Base-by-base conservation (phyloP, 1,284 basidiomycete species). In the Microbotryomycetes sp. region DNA sequence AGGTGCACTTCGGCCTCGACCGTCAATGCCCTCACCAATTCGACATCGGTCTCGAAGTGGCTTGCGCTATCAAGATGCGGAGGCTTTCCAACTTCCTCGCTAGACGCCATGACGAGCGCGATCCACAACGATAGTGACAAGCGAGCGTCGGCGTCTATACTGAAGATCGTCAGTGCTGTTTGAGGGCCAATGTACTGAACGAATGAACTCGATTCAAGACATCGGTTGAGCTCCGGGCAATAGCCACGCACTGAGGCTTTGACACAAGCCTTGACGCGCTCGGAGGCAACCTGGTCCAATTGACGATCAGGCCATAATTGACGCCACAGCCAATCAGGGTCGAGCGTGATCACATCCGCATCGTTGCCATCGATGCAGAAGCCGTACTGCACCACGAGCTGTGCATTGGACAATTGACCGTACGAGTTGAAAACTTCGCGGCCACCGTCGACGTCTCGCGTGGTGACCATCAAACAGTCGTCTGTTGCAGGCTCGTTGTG, bases 381-480 rank as follows among this genome's bases (percentile, higher is more conserved):
- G 0, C 88, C 89, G 76, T 90, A 92, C 60, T 83, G 84, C 30
- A 79, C 79, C 32, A 90, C 77, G 14, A 91, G 79, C 61, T 85
- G 78, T 0, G 86, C 83, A 73, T 89, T 89, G 6, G 60, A 55
- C 4, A 69, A 28, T 9, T 29, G 29, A 32, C 90, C 91, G 74
- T 94, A 96, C 2, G 86, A 87, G 76, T 94, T 96, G 80, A 84
- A 91, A 6, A 92, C 80, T 72, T 94, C 86, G 14, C 79, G 78
- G 23, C 77, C 77, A 3, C 77, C 49, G 0, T 64, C 63, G 19
- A 69, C 57, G 1, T 56, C 56, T 9, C 63, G 57, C 29, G 74
- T 75, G 19, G 74, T 68, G 12, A 75, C 69, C 69, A 79, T 72
- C 32, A 77, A 75, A 15, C 76, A 73, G 51, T 77, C 74, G 3